Evolutionary conservation across 176 grass and related monocot genomes (phyloP), one percentile per base, ranked within the genome.

Genomic region (Guadua angustifolia): DNA sequence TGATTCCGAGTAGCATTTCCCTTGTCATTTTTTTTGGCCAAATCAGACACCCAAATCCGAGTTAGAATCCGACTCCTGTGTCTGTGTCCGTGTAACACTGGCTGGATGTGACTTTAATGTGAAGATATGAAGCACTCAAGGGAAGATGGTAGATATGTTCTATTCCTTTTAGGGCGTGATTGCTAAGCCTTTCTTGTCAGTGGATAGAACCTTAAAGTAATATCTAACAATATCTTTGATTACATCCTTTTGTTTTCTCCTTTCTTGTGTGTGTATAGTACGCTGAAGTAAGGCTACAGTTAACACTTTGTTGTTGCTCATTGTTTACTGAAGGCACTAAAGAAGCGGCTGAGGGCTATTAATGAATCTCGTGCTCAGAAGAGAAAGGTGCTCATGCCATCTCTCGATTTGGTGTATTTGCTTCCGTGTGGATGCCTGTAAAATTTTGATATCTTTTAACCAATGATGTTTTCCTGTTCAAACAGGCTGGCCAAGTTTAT

Each of bases 401-500:
- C 19, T 64, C 40, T 87, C 17, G 25, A 49, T 36, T 71, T 64
- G 29, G n/a, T 78, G 56, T 55, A 62, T 86, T 46, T 73, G 38
- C 82, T 88, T 35, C 17, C 14, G 33, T 77, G 55, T 58, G 59
- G 77, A 58, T 88, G 59, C 21, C 56, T 85, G 17, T 65, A 63
- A 84, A 84, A 74, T 47, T 64, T 77, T 79, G 22, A 45, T 77
- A 22, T 84, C 29, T 86, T 22, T 83, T 70, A 74, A 70, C 51
- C 18, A 38, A 9, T 86, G 60, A 75, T 57, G 18, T 24, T 67
- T 83, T 66, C 44, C 42, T 72, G 44, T 82, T 86, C 75, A 25
- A 81, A 92, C 69, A 99, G 97, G 97, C 97, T 88, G 97, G 97
- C 44, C 97, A 99, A 91, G 97, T 96, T 91, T 99, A 99, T 18